These are phyloP conservation scores for Pyrrhoderma lamaoense DNA, from an alignment of 1,284 basidiomycete species.

Conservation along the genomic window DNA sequence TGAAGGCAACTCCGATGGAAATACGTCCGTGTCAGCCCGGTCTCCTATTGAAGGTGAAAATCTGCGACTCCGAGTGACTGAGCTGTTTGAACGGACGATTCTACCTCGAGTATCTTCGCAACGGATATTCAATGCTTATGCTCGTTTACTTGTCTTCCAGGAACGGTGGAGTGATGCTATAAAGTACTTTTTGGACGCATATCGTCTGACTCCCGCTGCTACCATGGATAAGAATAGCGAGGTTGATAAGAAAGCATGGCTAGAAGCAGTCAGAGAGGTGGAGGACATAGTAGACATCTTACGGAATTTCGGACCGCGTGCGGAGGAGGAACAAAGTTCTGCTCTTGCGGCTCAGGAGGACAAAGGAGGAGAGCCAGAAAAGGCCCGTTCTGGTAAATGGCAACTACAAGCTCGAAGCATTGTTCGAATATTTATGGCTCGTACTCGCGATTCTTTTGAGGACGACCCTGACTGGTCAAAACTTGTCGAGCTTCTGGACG, in stretches of 20 bases:
- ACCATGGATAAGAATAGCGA: slow-evolving; percentile 57
- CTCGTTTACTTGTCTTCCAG: slow-evolving; percentile 70
- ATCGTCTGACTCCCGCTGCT: slow-evolving; percentile 67
- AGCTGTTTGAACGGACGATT: slow-evolving; percentile 71
- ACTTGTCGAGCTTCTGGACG: slow-evolving; percentile 55
- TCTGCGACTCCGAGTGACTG: slow-evolving; percentile 50
- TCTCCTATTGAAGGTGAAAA: slow-evolving; percentile 65
- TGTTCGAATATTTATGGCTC: slow-evolving; percentile 82
- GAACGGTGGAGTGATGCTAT: slow-evolving; percentile 68
- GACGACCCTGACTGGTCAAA: slow-evolving; percentile 80
- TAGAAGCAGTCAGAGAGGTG: slow-evolving; percentile 69
- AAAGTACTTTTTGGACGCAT: slow-evolving; percentile 77
- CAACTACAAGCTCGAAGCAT: slow-evolving; percentile 81
- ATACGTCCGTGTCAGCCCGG: slow-evolving; percentile 26
- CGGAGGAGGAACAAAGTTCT: slow-evolving; percentile 28
- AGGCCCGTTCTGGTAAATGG: slow-evolving; percentile 50
- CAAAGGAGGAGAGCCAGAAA: not conserved
- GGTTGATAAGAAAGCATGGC: slow-evolving; percentile 58
- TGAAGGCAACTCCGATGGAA: slow-evolving; percentile 28
- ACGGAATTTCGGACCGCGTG: slow-evolving; percentile 73
- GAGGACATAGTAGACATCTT: slow-evolving; percentile 80
- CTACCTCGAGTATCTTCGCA: slow-evolving; percentile 72
- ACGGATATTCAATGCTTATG: slow-evolving; percentile 76
- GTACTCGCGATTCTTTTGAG: slow-evolving; percentile 69
- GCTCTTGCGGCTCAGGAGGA: slow-evolving; percentile 17